Conservation (phyloP, 2,329 filamentous ascomycete species). For the Penicillium sp. region DNA sequence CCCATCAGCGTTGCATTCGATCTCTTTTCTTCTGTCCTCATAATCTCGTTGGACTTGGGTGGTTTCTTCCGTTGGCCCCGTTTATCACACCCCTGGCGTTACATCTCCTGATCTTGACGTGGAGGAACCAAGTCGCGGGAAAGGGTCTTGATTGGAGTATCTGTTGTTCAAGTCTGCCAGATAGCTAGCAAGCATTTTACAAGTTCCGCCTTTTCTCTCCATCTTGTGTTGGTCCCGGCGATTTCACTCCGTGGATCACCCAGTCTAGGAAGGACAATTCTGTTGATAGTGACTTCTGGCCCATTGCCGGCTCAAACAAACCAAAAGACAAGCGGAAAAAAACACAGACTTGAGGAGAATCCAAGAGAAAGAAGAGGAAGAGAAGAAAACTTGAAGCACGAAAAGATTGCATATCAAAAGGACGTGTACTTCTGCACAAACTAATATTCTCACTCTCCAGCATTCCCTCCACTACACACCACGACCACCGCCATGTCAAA, state of each 20-base stretch:
- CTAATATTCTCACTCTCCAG: not conserved
- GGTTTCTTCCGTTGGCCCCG: slow-evolving; percentile 1
- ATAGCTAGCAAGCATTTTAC: slow-evolving; percentile 50
- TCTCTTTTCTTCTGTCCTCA: not conserved
- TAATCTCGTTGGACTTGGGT: not conserved
- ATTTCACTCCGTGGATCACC: slow-evolving; percentile 24
- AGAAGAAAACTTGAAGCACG: slow-evolving; percentile 9
- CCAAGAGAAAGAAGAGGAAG: slow-evolving; percentile 11
- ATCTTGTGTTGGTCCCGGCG: slow-evolving; percentile 34
- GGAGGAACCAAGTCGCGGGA: slow-evolving; percentile 24
- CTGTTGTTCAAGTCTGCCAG: slow-evolving; percentile 41
- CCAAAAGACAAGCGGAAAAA: slow-evolving; percentile 20
- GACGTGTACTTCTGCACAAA: not conserved
- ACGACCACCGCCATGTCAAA: slow-evolving; percentile 57
- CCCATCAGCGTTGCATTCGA: slow-evolving; percentile 8
- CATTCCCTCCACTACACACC: slow-evolving; percentile 17
- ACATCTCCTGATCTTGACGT: slow-evolving; percentile 15
- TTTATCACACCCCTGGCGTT: not conserved
- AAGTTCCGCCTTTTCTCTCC: slow-evolving; percentile 41
- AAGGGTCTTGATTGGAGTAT: slow-evolving; percentile 33
- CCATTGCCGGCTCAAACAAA: slow-evolving; percentile 7
- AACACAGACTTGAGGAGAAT: slow-evolving; percentile 10
- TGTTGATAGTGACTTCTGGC: slow-evolving; percentile 16
- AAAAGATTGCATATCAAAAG: not conserved
- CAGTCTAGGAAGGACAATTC: slow-evolving; percentile 26